Evolutionary conservation across 2,329 filamentous ascomycete genomes (phyloP).

Genomic region (Stemphylium vesicarium): DNA sequence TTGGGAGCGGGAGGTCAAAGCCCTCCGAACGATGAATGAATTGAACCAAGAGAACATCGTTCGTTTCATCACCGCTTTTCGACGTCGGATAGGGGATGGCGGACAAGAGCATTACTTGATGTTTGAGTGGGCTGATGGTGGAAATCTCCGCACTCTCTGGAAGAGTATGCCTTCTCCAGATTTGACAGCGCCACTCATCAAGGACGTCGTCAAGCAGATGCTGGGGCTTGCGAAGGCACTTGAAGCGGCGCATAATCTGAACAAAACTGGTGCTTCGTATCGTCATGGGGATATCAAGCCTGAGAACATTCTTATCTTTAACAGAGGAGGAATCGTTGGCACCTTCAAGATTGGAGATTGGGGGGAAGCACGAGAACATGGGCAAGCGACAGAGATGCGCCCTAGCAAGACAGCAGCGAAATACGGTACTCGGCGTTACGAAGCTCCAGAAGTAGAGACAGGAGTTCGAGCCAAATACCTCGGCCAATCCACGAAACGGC

Average conservation of each 20-base stretch:
- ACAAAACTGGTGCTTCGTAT: slow-evolving; percentile 7
- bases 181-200: slow-evolving; percentile 5
- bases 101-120: slow-evolving; percentile 21
- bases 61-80: slow-evolving; percentile 23
- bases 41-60: slow-evolving; percentile 25
- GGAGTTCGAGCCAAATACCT: background rate
- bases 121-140: slow-evolving; percentile 32
- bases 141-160: slow-evolving; percentile 28
- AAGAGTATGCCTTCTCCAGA: slow-evolving; percentile 6
- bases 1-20: slow-evolving; percentile 20
- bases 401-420: slow-evolving; percentile 10
- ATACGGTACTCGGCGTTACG: slow-evolving; percentile 23
- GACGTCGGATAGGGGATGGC: background rate
- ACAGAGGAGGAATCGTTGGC: background rate
- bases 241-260: slow-evolving; percentile 12
- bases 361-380: slow-evolving; percentile 18
- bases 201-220: slow-evolving; percentile 13
- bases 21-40: slow-evolving; percentile 20
- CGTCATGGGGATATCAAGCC: slow-evolving; percentile 49
- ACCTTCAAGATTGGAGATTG: slow-evolving; percentile 26
- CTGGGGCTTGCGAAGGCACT: slow-evolving; percentile 30
- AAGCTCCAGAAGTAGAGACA: slow-evolving; percentile 19
- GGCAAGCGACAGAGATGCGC: slow-evolving; percentile 3
- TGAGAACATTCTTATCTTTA: slow-evolving; percentile 47
- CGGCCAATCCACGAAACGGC: background rate